Evolutionary conservation across 176 grass and related monocot genomes (phyloP).

Genomic region (Aechmea fasciata): DNA sequence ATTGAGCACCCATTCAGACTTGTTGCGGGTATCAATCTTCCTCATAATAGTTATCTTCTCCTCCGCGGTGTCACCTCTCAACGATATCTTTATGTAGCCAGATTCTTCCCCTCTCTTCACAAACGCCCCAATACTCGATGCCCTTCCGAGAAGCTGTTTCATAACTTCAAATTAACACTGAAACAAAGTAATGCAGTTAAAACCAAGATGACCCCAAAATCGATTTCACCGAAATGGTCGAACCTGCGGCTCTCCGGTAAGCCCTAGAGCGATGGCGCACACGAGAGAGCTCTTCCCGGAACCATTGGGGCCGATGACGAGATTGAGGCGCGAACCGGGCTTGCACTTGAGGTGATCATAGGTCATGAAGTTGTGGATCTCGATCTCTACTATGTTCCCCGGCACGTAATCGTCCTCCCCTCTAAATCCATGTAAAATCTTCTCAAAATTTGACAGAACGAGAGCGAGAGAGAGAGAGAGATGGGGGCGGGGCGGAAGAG

Average conservation of each 20-base stretch:
- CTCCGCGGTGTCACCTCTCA: constrained; percentile 40
- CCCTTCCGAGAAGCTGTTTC: constrained; percentile 79
- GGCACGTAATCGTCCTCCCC: constrained; percentile 84
- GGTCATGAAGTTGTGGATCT: constrained; percentile 90
- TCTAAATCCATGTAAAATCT: constrained; percentile 10
- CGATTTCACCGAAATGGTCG: not conserved
- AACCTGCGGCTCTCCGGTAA: constrained; percentile 57
- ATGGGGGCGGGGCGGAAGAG: not conserved
- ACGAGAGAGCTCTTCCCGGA: constrained; percentile 92
- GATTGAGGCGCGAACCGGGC: constrained; percentile 73
- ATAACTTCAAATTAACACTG: constrained; percentile 6
- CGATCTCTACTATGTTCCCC: constrained; percentile 88
- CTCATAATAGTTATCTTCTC: constrained; percentile 52
- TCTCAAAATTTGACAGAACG: not conserved
- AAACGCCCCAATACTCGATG: constrained; percentile 59
- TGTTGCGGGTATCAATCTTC: constrained; percentile 74
- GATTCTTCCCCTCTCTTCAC: constrained; percentile 77
- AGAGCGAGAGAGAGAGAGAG: not conserved
- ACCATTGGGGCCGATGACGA: constrained; percentile 82
- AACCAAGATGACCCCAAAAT: not conserved
- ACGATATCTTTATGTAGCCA: constrained; percentile 70
- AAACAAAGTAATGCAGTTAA: not conserved
- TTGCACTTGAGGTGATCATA: constrained; percentile 66
- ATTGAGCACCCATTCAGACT: constrained; percentile 79
- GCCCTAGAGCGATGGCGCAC: constrained; percentile 73